Base-by-base conservation (phyloP, 1,139 yeast genomes). In the Debaryomycetaceae sp. region DNA sequence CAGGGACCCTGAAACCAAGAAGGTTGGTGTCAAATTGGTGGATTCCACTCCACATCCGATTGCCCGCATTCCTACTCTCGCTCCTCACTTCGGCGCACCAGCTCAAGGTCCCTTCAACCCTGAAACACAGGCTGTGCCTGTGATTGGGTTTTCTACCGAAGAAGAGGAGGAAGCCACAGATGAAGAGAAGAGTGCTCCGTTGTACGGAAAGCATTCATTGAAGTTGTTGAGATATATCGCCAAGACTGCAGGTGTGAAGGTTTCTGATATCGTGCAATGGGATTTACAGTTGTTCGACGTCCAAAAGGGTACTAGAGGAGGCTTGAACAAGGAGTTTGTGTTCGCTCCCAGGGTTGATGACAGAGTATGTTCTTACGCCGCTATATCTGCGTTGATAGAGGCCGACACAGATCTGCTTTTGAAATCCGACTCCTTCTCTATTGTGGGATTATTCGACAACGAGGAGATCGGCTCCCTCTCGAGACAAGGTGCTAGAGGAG, bases 311-410 rank as follows among this genome's bases (percentile, higher is more conserved):
- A 58, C 73, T 13, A 57, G 74, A 42, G 87, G 86, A 41, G 87
- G 88, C 3, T 59, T 81, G 44, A 68, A 72, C 40, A 67, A 73
- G 42, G 87, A 82, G 45, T 81, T 81, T 54, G 58, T 82, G 34
- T 79, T 70, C 55, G 83, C 83, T 17, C 86, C 87, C 33, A 67
- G 87, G 51, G 60, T 81, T 34, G 88, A 82, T 52, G 88, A 82
- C 59, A 65, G 87, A 54, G 61, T 81, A 42, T 81, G 87, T 58
- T 75, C 83, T 2, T 82, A 69, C 59, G 73, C 83, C 19, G 85
- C 84, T 3, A 56, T 80, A 37, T 57, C 63, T 38, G 75, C 81
- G 0, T 61, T 82, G 46, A 56, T 79, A 37, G 80, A 78, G 48
- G 56, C 61, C 2, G 61, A 56, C 18, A 42, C 56, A 13, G 55